Evolutionary conservation across 331 rosid species (phyloP), one percentile per base, ranked within the genome.

Genomic region (Prunus yedoensis): DNA sequence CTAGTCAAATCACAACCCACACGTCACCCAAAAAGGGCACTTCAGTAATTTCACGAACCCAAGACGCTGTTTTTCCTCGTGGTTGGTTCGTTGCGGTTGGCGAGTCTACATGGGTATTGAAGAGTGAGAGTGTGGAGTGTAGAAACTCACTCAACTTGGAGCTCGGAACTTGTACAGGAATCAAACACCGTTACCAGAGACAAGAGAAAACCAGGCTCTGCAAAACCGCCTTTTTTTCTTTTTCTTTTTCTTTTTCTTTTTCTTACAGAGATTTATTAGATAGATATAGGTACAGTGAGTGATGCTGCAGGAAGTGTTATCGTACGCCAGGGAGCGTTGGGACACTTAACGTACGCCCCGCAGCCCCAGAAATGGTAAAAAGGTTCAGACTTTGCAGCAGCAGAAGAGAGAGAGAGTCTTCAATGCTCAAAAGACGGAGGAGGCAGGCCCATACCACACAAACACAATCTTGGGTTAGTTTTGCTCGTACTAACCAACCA

Each of bases 131-230:
- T 43, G 54, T 38, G 13, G 74, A 30, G 52, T n/a, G n/a, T 23
- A 23, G 57, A 28, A 20, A 3, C 77, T 60, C 54, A 7, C 66
- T 28, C 51, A 57, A 67, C 58, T 63, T 67, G 71, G 8, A n/a
- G 66, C 82, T 78, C 56, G 77, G 77, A 75, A 70, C 80, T 75
- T 76, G 77, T 16, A 69, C 49, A 17, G 12, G 9, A 3, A 18
- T 23, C 21, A 52, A 65, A 66, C 54, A 56, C 45, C 54, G 46
- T 53, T 35, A 62, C 30, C 30, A 54, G 71, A 14, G 71, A 51
- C 86, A 51, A 60, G 43, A 30, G 38, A 77, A 83, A 73, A 78
- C 70, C 83, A 25, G 74, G 21, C n/a, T 65, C 89, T 66, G 81
- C 77, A 60, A 80, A 80, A 73, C 82, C 66, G 71, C 73, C 63